Evolutionary conservation across 768 basidiomycete genomes (phyloP).

Genomic region (Hysterangium stoloniferum): DNA sequence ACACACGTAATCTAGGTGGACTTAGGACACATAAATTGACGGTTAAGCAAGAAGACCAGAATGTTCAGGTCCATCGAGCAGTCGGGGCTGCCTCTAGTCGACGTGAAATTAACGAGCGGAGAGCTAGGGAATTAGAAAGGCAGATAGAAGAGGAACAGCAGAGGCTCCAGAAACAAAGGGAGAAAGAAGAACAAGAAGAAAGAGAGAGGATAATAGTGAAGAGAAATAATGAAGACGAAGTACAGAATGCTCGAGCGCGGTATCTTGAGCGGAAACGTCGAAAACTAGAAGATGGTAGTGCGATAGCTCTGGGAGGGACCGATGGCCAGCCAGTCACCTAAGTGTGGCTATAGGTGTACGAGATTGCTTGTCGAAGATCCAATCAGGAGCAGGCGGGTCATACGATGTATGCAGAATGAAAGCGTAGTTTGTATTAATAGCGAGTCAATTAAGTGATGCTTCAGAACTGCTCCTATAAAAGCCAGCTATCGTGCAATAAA

Average conservation of each 20-base stretch:
- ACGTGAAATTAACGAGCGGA: slow-evolving; percentile 77
- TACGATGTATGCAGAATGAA: background rate
- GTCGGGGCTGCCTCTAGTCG: slow-evolving; percentile 77
- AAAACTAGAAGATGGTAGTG: slow-evolving; percentile 46
- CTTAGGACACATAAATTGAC: slow-evolving; percentile 18
- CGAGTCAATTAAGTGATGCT: background rate
- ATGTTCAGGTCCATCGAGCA: slow-evolving; percentile 54
- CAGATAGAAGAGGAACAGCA: slow-evolving; percentile 74
- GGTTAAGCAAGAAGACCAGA: slow-evolving; percentile 20
- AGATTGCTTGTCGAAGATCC: too few species aligned
- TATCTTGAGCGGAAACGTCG: slow-evolving; percentile 76
- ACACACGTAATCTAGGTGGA: slow-evolving; percentile 61
- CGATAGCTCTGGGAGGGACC: slow-evolving; percentile 9
- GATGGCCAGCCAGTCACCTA: too few species aligned
- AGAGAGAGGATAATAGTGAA: slow-evolving; percentile 58
- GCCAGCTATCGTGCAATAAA: slow-evolving; percentile 16
- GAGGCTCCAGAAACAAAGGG: slow-evolving; percentile 47
- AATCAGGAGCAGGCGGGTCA: too few species aligned
- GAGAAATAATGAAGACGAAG: slow-evolving; percentile 67
- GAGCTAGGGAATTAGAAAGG: slow-evolving; percentile 64
- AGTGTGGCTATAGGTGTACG: too few species aligned
- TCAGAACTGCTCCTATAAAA: background rate
- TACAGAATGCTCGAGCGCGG: slow-evolving; percentile 66
- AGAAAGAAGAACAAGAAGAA: slow-evolving; percentile 54
- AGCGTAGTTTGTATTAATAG: too few species aligned